phyloP scores from a whole-genome alignment of 2,329 filamentous ascomycete species.

The Cladosporium sp. region DNA sequence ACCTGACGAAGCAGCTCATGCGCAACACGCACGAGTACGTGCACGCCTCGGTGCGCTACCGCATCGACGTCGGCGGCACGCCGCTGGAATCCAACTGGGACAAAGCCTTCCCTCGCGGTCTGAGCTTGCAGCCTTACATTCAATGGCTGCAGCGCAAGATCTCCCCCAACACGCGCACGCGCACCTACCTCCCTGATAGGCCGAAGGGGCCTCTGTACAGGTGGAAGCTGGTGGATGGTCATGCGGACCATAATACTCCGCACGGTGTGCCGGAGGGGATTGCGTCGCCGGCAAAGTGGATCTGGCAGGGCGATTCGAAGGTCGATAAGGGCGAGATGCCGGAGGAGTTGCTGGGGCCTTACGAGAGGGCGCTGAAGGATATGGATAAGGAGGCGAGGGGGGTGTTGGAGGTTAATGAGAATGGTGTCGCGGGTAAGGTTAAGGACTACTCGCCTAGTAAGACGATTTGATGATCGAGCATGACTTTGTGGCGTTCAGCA shows the following conservation, averaged over 20 bases:
- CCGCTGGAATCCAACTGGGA: constrained; percentile 25
- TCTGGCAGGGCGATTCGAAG: background rate
- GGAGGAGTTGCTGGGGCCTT: constrained; percentile 7
- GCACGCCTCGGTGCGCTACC: constrained; percentile 32
- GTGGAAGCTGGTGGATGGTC: constrained; percentile 31
- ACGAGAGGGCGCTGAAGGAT: constrained; percentile 12
- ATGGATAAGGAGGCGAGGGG: constrained; percentile 11
- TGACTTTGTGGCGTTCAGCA: no score
- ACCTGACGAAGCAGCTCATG: constrained; percentile 19
- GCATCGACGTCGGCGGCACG: constrained; percentile 30
- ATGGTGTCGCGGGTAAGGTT: constrained; percentile 8
- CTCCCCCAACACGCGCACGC: constrained; percentile 22
- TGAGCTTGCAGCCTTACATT: constrained; percentile 21
- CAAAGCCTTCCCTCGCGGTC: constrained; percentile 17
- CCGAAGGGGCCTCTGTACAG: constrained; percentile 25
- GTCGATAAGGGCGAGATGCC: constrained; percentile 6
- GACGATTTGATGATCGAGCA: constrained; percentile 10
- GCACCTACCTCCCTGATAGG: constrained; percentile 16
- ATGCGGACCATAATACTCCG: constrained; percentile 14
- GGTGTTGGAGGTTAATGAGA: constrained; percentile 1
- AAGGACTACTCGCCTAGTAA: constrained; percentile 6
- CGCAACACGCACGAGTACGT: constrained; percentile 32
- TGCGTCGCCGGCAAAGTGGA: constrained; percentile 4
- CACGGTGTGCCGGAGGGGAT: background rate
- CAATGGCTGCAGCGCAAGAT: constrained; percentile 13